These are phyloP conservation scores for Tausonia pullulans DNA, from an alignment of 1,284 basidiomycete species.

Conservation along the genomic window DNA sequence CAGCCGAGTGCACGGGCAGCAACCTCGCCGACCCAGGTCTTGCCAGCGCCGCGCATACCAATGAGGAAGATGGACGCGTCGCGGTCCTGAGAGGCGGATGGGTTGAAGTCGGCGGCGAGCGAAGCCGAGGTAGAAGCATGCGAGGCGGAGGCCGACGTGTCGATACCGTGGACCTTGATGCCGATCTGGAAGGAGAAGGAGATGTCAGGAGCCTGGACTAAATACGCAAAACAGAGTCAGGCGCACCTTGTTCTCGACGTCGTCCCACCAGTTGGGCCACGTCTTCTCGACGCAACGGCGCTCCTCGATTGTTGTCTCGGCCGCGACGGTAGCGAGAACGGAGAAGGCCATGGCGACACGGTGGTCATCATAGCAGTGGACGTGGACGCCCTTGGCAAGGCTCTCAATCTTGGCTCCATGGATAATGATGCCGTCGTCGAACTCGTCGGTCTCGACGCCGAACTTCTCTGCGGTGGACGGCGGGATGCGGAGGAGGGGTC, in stretches of 20 bases:
- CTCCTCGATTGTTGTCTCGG: conserved; percentile 76
- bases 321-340: conserved; percentile 65
- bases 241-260: conserved; percentile 77
- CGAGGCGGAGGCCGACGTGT: conserved; percentile 43
- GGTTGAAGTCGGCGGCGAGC: conserved; percentile 24
- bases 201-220: conserved; percentile 9
- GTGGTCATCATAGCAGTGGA: conserved; percentile 97
- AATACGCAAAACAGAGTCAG: background rate
- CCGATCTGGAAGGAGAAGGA: conserved; percentile 53
- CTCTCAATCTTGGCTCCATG: conserved; percentile 58
- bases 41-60: conserved; percentile 95
- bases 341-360: conserved; percentile 98
- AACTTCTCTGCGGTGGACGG: conserved; percentile 60
- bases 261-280: conserved; percentile 99
- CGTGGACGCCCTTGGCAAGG: conserved; percentile 56
- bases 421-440: conserved; percentile 86
- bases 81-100: conserved; percentile 32
- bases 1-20: conserved; percentile 65
- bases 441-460: conserved; percentile 81
- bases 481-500: background rate
- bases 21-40: conserved; percentile 75
- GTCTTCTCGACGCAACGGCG: conserved; percentile 99
- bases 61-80: conserved; percentile 69
- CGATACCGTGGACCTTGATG: conserved; percentile 74
- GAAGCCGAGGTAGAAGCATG: conserved; percentile 29